Percentiles rank a stretch among this genome's conserved stretches.
Evolutionary conservation across 192 early-diverging fungal genomes (phyloP).

Genomic region (Mortierella antarctica): DNA sequence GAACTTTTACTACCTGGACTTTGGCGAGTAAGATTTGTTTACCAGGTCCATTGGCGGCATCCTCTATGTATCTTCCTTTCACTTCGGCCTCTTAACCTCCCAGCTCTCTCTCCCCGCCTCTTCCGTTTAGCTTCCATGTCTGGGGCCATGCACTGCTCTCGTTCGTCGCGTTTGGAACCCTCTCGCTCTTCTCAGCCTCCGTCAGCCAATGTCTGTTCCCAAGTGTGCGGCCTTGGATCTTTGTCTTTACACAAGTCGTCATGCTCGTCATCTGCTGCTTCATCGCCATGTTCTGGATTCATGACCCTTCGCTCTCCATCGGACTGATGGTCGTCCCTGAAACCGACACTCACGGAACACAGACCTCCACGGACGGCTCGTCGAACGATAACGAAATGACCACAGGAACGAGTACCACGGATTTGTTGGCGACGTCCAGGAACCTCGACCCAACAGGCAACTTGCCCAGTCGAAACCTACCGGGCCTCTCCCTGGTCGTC

Average conservation of each 20-base stretch:
- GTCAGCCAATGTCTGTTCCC: conserved; percentile 46
- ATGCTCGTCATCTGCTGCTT: conserved; percentile 45
- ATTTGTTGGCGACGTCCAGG: background rate
- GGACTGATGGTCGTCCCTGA: conserved; percentile 39
- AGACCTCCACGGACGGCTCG: background rate
- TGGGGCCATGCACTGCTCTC: conserved; percentile 46
- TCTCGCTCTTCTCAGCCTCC: conserved; percentile 43
- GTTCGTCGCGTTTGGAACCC: conserved; percentile 45
- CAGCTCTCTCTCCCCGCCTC: background rate
- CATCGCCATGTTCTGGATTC: conserved; percentile 54
- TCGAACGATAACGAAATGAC: background rate
- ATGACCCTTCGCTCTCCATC: conserved; percentile 38
- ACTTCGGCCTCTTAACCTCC: background rate
- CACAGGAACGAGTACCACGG: background rate
- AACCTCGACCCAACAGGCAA: no score
- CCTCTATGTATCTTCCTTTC: background rate
- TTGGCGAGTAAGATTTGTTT: conserved; percentile 38
- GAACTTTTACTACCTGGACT: conserved; percentile 49
- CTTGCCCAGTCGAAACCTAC: no score
- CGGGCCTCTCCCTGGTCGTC: no score
- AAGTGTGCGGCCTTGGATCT: conserved; percentile 30
- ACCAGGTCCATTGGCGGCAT: no score
- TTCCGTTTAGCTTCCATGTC: conserved; percentile 24
- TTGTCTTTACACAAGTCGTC: conserved; percentile 44
- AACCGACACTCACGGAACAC: conserved; percentile 3